Conservation (phyloP, 2,329 filamentous ascomycete genomes). For the Ceratocystis cubensis region DNA sequence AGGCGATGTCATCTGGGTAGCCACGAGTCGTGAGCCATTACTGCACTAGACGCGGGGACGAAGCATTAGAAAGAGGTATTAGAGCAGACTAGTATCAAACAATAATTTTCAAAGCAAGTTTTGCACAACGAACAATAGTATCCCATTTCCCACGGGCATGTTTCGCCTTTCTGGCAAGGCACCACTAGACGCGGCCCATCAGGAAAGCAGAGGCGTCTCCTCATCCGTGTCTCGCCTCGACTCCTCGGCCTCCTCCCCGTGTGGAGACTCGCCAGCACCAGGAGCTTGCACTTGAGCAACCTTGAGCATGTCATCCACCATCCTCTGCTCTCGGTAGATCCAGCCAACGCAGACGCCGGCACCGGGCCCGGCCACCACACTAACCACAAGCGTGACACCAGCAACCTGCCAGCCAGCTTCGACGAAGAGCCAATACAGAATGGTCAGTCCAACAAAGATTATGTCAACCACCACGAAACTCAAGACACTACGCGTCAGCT, state of each 20-base stretch:
- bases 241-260: neutral
- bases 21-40: too few species aligned
- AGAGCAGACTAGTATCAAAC: neutral
- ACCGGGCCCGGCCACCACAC: conserved; percentile 30
- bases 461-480: conserved; percentile 37
- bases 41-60: too few species aligned
- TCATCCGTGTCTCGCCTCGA: conserved; percentile 24
- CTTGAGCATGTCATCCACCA: conserved; percentile 13
- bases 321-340: conserved; percentile 29
- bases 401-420: conserved; percentile 37
- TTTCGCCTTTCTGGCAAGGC: neutral
- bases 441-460: conserved; percentile 35
- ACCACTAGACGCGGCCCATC: neutral
- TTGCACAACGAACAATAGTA: neutral
- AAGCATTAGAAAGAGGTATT: neutral
- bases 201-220: conserved; percentile 28
- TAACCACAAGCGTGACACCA: conserved; percentile 26
- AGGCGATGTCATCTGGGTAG: too few species aligned
- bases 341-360: conserved; percentile 31
- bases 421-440: conserved; percentile 42
- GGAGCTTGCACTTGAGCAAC: neutral
- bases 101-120: neutral
- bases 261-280: neutral
- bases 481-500: conserved; percentile 38
- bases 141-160: neutral